Conservation (phyloP, 495 filamentous ascomycete genomes). For the Thermothielavioides terrestris region DNA sequence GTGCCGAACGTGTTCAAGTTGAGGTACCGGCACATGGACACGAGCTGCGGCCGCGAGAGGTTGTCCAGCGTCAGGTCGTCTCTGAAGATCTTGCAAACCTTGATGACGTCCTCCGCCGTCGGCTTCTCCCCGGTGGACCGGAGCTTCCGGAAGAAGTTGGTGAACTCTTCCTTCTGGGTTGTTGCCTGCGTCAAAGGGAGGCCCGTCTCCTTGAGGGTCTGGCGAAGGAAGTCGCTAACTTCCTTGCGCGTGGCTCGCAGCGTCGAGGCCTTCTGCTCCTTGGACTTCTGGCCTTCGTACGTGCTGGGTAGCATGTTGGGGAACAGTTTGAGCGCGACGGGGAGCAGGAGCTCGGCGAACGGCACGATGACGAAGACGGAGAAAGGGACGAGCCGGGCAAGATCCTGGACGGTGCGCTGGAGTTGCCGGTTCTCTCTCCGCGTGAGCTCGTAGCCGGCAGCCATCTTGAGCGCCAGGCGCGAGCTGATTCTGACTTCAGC, state of each 20-base stretch:
- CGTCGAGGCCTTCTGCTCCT: constrained; percentile 75
- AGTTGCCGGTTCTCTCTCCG: constrained; percentile 89
- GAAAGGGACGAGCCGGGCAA: constrained; percentile 89
- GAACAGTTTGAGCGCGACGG: constrained; percentile 87
- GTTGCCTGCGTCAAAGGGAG: constrained; percentile 77
- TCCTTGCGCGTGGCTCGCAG: constrained; percentile 86
- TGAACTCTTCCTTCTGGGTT: constrained; percentile 87
- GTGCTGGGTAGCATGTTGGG: constrained; percentile 95
- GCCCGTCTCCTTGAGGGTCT: constrained; percentile 87
- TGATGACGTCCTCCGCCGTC: constrained; percentile 85
- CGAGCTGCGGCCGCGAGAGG: constrained; percentile 86
- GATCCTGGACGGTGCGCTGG: constrained; percentile 84
- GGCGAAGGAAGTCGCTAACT: constrained; percentile 81
- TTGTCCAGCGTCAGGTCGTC: constrained; percentile 98
- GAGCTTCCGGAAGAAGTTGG: constrained; percentile 97
- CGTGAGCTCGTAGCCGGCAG: constrained; percentile 91
- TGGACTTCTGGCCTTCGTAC: constrained; percentile 84
- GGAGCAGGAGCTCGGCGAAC: constrained; percentile 91
- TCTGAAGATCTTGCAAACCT: constrained; percentile 99
- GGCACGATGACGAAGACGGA: constrained; percentile 96
- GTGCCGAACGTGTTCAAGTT: constrained; percentile 96
- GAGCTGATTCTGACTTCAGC: constrained; percentile 89
- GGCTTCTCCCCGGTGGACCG: constrained; percentile 84
- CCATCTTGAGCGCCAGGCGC: constrained; percentile 91
- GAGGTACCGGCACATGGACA: constrained; percentile 97